Base-by-base conservation (phyloP, 331 rosid species). In the Malus hybrid region DNA sequence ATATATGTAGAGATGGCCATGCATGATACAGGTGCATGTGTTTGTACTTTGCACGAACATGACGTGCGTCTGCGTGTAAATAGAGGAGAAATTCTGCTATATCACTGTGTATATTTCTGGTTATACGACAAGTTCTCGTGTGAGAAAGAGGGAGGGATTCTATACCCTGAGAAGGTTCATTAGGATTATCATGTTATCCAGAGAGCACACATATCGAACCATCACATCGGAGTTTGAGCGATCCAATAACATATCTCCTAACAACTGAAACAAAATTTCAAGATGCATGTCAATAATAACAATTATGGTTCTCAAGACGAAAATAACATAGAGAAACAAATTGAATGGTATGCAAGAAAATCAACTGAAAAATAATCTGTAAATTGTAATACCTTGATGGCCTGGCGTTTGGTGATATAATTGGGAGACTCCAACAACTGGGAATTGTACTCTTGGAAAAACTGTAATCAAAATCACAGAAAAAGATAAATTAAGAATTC, bases 161-260 rank as follows among this genome's bases (percentile, higher is more conserved):
- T 27, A 61, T 73, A 82, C 86, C 82, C 81, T 85, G 32, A 85
- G 83, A 73, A 85, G 89, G 33, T 85, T 82, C 86, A 82, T 85
- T 42, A 74, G 60, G 69, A 82, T 61, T 70, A 80, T 77, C 84
- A 85, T 39, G 63, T 85, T 80, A 46, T 82, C 77, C 65, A 76
- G 54, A 7, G 86, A 82, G 84, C 84, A 79, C 62, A 82, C 84
- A 15, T 82, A 85, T 5, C 69, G 84, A 65, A 73, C 72, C 86
- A 77, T 82, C 75, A 85, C 85, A 10, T 44, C 68, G 0, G 85
- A 62, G n/a, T 85, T 82, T 16, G 86, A 52, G 19, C 82, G 81
- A 61, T 85, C 83, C 12, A 85, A 73, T n/a, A 85, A 62, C 22
- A 85, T 54, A 31, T 80, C 84, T 55, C 82, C 81, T 48, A 85